phyloP scores from a whole-genome alignment of 2,329 filamentous ascomycete genomes.

The Botrytis fabae region DNA sequence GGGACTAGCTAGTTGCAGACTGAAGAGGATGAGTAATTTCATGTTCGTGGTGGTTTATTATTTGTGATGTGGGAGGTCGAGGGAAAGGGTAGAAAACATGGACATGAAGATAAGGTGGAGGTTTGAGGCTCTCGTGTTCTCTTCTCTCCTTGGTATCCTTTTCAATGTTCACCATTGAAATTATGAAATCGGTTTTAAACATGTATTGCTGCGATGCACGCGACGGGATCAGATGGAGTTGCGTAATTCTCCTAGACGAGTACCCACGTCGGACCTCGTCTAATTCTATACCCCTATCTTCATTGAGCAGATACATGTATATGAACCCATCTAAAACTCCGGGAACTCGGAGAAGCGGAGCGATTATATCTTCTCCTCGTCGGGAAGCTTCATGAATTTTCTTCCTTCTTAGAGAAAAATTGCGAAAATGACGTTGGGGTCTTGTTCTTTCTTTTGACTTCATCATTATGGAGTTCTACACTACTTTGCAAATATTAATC shows the following conservation, averaged over 20 bases:
- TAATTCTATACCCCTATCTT: background rate
- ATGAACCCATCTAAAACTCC: background rate
- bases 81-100: background rate
- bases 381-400: background rate
- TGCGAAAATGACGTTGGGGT: too few relatives aligned
- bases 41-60: background rate
- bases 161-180: background rate
- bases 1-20: background rate
- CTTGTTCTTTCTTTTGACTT: background rate
- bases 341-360: background rate
- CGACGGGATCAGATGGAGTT: background rate
- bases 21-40: slow-evolving; percentile 1
- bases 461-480: background rate
- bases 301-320: background rate
- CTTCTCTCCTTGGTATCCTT: too few relatives aligned
- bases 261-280: background rate
- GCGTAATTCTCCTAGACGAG: background rate
- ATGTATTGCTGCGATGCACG: background rate
- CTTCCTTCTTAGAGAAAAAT: background rate
- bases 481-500: background rate
- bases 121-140: background rate
- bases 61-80: background rate
- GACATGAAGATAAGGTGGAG: background rate
- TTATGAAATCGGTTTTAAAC: background rate
- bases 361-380: background rate